phyloP scores from a whole-genome alignment of 495 filamentous ascomycete genomes.

The Cercophora samala region DNA sequence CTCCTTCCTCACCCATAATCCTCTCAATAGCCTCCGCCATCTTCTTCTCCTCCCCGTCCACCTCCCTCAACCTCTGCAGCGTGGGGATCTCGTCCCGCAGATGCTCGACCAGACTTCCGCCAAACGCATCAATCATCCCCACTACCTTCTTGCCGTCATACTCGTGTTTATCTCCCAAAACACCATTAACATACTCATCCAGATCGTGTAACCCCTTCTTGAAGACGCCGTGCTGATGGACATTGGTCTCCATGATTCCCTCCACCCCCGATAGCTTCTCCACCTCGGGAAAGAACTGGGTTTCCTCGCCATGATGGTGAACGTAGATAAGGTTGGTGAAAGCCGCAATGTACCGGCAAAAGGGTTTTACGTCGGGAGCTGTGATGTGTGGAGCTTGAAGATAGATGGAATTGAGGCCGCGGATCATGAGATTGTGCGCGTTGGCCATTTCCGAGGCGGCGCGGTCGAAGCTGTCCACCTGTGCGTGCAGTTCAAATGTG shows the following conservation, averaged over 20 bases:
- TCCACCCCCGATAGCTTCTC: conserved; percentile 36
- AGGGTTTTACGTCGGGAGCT: conserved; percentile 33
- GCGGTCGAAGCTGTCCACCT: conserved; percentile 31
- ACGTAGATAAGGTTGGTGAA: conserved; percentile 35
- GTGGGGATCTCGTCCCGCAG: conserved; percentile 45
- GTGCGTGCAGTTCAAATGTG: background rate
- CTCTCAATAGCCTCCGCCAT: conserved; percentile 24
- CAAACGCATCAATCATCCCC: conserved; percentile 45
- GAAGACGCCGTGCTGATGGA: conserved; percentile 48
- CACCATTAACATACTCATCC: conserved; percentile 31
- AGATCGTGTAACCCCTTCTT: conserved; percentile 37
- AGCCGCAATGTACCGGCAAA: conserved; percentile 36
- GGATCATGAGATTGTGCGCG: conserved; percentile 47
- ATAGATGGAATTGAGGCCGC: conserved; percentile 51
- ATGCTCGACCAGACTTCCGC: conserved; percentile 35
- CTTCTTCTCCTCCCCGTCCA: conserved; percentile 33
- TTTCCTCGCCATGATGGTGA: conserved; percentile 48
- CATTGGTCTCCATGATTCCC: conserved; percentile 45
- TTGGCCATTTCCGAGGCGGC: conserved; percentile 43
- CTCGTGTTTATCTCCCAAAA: conserved; percentile 24
- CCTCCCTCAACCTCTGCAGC: conserved; percentile 28
- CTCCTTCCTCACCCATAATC: conserved; percentile 22
- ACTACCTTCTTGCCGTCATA: conserved; percentile 37
- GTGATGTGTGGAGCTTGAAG: conserved; percentile 42
- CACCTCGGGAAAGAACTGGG: conserved; percentile 42